Base-by-base conservation (phyloP, 1,139 yeast genomes). In the Suhomyces taliae region DNA sequence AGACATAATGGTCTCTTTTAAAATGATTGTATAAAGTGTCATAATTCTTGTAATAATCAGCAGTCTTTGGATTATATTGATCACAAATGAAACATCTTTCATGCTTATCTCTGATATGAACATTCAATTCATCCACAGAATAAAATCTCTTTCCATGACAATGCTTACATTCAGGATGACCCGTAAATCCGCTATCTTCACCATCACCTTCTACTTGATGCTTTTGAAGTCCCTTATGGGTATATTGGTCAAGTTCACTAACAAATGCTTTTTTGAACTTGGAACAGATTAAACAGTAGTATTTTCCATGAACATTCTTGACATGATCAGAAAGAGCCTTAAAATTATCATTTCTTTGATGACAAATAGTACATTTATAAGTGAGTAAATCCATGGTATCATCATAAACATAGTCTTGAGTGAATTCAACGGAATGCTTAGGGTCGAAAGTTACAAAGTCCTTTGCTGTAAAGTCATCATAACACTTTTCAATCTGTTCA, bases 61-160 rank as follows among this genome's bases (percentile, higher is more conserved):
- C 95, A 5, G 76, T 72, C 19, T 80, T 69, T 1, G 87, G 80
- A 53, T 77, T 75, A 12, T 82, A 73, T 59, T 81, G 85, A 56
- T 90, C 96, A 70, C 99, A 93, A 36, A 95, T 83, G 58, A 85
- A 88, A 65, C 99, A 93, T 56, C 85, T 82, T 63, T 91, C 97
- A 65, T 93, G 99, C 46, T 73, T 72, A 52, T 89, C 89, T 56
- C 97, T 76, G 67, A 93, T 79, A 65, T 93, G 99, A 36, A 84
- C 67, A 57, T 81, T 83, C 56, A 90, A 74, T 62, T 91, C 98
- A 61, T 93, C 97, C 45, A 84, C 90, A 0, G 97, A 90, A 62
- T 93, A 93, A 62, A 89, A 91, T 48, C 96, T 68, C 54, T 73
- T 77, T 1, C 83, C 82, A 5, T 79, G 69, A 66, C 99, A 93